Evolutionary conservation across 805 yeast genomes (phyloP).

Genomic region (Yamadazyma takamatsuzukensis): DNA sequence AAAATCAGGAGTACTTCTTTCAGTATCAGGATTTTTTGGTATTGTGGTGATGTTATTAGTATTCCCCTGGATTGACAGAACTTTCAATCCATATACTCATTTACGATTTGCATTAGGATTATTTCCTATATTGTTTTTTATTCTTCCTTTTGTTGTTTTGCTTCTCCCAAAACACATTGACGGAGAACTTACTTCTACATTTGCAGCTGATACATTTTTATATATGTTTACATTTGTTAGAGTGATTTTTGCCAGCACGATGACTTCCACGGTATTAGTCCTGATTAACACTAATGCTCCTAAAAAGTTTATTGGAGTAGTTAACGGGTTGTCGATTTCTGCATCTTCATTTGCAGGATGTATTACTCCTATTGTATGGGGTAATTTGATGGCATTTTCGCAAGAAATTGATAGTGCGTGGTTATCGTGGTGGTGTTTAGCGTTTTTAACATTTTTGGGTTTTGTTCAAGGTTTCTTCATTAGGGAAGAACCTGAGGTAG

Average conservation of each 20-base stretch:
- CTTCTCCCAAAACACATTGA: slow-evolving; percentile 37
- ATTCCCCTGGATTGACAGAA: slow-evolving; percentile 30
- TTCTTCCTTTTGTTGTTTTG: slow-evolving; percentile 46
- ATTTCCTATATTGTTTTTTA: slow-evolving; percentile 43
- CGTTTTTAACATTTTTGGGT: slow-evolving; percentile 8
- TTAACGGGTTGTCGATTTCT: slow-evolving; percentile 55
- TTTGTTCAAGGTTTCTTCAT: slow-evolving; percentile 9
- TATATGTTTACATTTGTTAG: slow-evolving; percentile 19
- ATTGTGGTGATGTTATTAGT: slow-evolving; percentile 39
- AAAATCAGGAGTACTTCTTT: slow-evolving; percentile 29
- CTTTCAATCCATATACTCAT: slow-evolving; percentile 38
- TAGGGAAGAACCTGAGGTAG: slow-evolving; percentile 1
- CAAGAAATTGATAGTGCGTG: slow-evolving; percentile 19
- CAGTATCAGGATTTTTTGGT: slow-evolving; percentile 35
- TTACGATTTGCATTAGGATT: slow-evolving; percentile 36
- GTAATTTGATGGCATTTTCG: slow-evolving; percentile 32
- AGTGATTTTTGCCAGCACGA: slow-evolving; percentile 36
- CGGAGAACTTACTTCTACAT: slow-evolving; percentile 21
- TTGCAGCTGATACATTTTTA: slow-evolving; percentile 22
- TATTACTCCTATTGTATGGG: slow-evolving; percentile 55
- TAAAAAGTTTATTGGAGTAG: slow-evolving; percentile 49
- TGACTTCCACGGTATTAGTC: slow-evolving; percentile 50
- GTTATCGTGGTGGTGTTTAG: slow-evolving; percentile 31
- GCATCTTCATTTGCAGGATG: slow-evolving; percentile 52
- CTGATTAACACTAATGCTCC: slow-evolving; percentile 52